These are phyloP conservation scores for Phytopythium chamaehyphon DNA, from an alignment of 352 stramenopile species.

Conservation along the genomic window DNA sequence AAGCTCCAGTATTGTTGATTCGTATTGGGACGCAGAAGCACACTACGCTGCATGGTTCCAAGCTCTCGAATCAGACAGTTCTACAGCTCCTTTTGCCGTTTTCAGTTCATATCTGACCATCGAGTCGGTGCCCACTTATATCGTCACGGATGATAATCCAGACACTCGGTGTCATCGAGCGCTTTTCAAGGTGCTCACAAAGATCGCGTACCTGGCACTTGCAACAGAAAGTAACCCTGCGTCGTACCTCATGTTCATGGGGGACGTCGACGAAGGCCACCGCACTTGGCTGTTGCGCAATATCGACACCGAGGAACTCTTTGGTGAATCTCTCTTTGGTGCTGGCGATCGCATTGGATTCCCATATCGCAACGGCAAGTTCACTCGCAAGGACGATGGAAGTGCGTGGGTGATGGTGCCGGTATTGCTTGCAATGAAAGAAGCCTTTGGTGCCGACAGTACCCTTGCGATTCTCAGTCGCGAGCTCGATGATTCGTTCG, in stretches of 20 bases:
- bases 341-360: constrained; percentile 20
- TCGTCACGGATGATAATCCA: constrained; percentile 16
- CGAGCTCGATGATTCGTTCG: constrained; percentile 28
- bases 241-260: constrained; percentile 50
- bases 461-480: constrained; percentile 13
- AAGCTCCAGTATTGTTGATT: neutral
- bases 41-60: constrained; percentile 30
- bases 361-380: constrained; percentile 26
- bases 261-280: constrained; percentile 22
- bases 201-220: constrained; percentile 33
- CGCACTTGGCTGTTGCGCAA: constrained; percentile 30
- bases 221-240: constrained; percentile 25
- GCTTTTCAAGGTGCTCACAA: constrained; percentile 40
- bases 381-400: constrained; percentile 36
- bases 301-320: constrained; percentile 23
- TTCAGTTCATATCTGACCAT: constrained; percentile 20
- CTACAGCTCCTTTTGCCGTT: constrained; percentile 18
- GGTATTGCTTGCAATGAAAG: constrained; percentile 27
- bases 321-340: constrained; percentile 29
- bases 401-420: constrained; percentile 35
- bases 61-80: constrained; percentile 11
- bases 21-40: constrained; percentile 30
- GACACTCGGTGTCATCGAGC: constrained; percentile 34
- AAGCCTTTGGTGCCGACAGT: constrained; percentile 13
- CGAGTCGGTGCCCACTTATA: constrained; percentile 5